Conservation (phyloP, 2,329 filamentous ascomycete genomes). For the Aplosporella prunicola region DNA sequence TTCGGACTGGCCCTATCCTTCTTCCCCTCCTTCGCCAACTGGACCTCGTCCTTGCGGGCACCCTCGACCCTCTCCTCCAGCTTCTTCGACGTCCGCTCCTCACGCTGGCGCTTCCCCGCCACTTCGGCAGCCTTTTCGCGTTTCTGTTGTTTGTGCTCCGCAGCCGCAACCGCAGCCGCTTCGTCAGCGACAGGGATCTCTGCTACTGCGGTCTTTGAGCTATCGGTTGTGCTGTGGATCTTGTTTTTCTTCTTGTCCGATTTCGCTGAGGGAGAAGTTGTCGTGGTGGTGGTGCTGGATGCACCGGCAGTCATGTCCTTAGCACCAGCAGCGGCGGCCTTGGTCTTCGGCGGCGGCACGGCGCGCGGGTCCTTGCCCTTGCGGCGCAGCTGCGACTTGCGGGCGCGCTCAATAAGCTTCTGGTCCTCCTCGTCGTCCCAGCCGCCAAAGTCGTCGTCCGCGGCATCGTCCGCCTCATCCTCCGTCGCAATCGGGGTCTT, state of each 20-base stretch:
- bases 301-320: not conserved
- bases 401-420: conserved; percentile 37
- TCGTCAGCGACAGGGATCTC: too few species aligned
- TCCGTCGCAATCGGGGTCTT: conserved; percentile 51
- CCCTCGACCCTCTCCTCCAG: conserved; percentile 17
- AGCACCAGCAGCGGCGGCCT: not conserved
- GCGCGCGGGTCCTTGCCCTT: conserved; percentile 41
- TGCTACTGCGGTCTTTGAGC: too few species aligned
- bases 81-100: conserved; percentile 10
- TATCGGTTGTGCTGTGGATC: too few species aligned
- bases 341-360: conserved; percentile 6
- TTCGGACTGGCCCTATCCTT: conserved; percentile 9
- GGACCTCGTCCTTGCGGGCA: conserved; percentile 12
- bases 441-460: conserved; percentile 37
- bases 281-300: not conserved
- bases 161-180: too few species aligned
- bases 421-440: conserved; percentile 43
- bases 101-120: conserved; percentile 18
- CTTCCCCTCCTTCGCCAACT: conserved; percentile 19
- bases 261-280: not conserved
- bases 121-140: conserved; percentile 1
- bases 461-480: conserved; percentile 22
- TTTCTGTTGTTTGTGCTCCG: not conserved
- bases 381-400: conserved; percentile 33
- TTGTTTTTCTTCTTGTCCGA: conserved; percentile 15